These are phyloP conservation scores for Fraxinus latifolia DNA, from an alignment of 305 asterid species.

Conservation along the genomic window DNA sequence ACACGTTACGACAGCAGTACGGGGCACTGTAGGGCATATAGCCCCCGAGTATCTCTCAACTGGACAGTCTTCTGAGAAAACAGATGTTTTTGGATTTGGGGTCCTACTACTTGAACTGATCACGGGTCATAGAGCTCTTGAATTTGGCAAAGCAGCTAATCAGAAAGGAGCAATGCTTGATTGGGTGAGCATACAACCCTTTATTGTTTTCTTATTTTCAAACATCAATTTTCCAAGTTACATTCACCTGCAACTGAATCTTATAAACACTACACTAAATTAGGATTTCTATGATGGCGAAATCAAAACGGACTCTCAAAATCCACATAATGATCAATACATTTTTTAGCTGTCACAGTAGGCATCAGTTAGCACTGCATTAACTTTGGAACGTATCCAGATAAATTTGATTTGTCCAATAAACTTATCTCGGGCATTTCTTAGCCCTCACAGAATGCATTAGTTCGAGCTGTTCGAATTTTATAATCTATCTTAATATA, in stretches of 20 bases:
- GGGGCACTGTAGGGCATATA: slow-evolving; percentile 53
- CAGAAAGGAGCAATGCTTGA: slow-evolving; percentile 49
- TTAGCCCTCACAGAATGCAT: background rate
- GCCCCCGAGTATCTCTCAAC: slow-evolving; percentile 55
- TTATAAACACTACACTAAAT: background rate
- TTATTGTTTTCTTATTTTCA: background rate
- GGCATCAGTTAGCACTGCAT: background rate
- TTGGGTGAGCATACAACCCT: slow-evolving; percentile 33
- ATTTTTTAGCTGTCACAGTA: background rate
- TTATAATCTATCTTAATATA: background rate
- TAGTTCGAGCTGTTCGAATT: background rate
- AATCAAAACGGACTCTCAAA: background rate
- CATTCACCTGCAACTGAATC: background rate
- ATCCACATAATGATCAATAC: background rate
- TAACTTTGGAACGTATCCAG: background rate
- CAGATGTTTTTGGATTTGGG: slow-evolving; percentile 52
- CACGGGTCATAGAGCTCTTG: slow-evolving; percentile 49
- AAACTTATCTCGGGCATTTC: background rate
- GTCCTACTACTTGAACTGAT: slow-evolving; percentile 48
- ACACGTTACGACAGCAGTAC: slow-evolving; percentile 47
- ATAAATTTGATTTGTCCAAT: background rate
- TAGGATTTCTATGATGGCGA: background rate
- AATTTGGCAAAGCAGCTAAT: slow-evolving; percentile 44
- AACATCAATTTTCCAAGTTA: background rate
- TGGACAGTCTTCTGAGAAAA: slow-evolving; percentile 53